These are phyloP conservation scores for Verticillium isaacii DNA, from an alignment of 2,329 filamentous ascomycete species.

Conservation along the genomic window DNA sequence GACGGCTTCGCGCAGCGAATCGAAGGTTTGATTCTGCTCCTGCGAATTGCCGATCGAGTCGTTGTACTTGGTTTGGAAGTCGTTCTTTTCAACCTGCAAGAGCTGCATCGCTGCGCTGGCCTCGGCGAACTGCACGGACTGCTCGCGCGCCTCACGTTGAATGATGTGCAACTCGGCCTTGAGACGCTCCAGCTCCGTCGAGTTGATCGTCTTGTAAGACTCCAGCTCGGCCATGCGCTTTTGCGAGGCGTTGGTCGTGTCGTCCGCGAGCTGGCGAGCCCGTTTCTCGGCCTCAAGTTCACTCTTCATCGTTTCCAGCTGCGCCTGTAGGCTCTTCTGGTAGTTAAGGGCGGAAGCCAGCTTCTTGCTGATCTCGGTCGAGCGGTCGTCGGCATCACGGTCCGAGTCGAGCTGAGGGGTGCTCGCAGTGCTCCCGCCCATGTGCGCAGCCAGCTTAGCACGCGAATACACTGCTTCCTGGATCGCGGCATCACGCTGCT, in stretches of 20 bases:
- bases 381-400: conserved; percentile 60
- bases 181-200: conserved; percentile 78
- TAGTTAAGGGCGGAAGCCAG: conserved; percentile 75
- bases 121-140: conserved; percentile 72
- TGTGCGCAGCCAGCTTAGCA: conserved; percentile 79
- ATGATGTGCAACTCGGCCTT: conserved; percentile 79
- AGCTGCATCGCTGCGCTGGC: conserved; percentile 70
- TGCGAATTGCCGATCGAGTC: conserved; percentile 62
- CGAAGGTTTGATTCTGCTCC: conserved; percentile 67
- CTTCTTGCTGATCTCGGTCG: conserved; percentile 72
- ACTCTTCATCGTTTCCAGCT: conserved; percentile 60
- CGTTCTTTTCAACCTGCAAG: conserved; percentile 80
- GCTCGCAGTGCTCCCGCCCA: conserved; percentile 57
- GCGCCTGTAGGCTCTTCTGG: conserved; percentile 77
- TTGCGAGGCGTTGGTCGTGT: conserved; percentile 77
- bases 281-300: conserved; percentile 79
- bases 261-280: conserved; percentile 80
- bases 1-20: conserved; percentile 72
- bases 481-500: conserved; percentile 89
- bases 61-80: conserved; percentile 64
- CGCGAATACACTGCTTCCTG: conserved; percentile 94
- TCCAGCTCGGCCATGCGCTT: conserved; percentile 82
- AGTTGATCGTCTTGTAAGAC: conserved; percentile 74
- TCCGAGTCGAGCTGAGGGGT: conserved; percentile 56
- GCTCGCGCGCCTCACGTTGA: conserved; percentile 74